Evolutionary conservation across 768 basidiomycete genomes (phyloP), one percentile per base, ranked within the genome.

Genomic region (Collybia sordida): DNA sequence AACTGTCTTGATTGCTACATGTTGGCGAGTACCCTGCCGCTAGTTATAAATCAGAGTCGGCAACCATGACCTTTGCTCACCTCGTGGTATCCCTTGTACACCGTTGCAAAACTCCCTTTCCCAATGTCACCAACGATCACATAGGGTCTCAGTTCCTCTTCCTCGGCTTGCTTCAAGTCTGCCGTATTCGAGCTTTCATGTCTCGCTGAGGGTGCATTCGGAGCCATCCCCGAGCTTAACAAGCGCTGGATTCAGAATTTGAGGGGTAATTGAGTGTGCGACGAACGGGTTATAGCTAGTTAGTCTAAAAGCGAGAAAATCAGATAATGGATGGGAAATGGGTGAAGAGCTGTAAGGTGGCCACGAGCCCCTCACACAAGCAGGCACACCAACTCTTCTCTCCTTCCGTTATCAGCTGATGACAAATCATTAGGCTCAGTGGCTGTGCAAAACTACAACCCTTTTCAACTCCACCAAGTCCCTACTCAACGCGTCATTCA

Each of bases 1-100:
- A 47, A 99, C 92, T 6, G 93, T 90, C 77, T 99, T 98, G 71
- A 99, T 87, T 6, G 97, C 97, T 31, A 98, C 90, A 42, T 83
- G 78, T 11, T 81, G 75, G 59, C 84, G 81, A 3, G 85, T 86
- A 60, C 89, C 86, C 91, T 95, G 66, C n/a, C 4, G 42, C 38
- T 21, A 22, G 17, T 17, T 45, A 35, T 18, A 46, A 47, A 45
- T 23, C 23, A 28, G 19, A 25, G 24, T 19, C 12, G 34, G 18
- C 22, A 14, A 25, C 21, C 14, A 17, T 31, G 31, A 31, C 3
- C 9, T 31, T 7, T 12, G 54, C 86, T 50, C 57, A 91, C 94
- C 70, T 87, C 85, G 65, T 94, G 88, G 71, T 92, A 93, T 44
- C 93, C 95, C 59, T 92, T 91, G 68, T 92, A 95, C 35, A 99